Evolutionary conservation across 169 alveolate species (phyloP), one percentile per base, ranked within the genome.

Genomic region (Cystoisospora suis): DNA sequence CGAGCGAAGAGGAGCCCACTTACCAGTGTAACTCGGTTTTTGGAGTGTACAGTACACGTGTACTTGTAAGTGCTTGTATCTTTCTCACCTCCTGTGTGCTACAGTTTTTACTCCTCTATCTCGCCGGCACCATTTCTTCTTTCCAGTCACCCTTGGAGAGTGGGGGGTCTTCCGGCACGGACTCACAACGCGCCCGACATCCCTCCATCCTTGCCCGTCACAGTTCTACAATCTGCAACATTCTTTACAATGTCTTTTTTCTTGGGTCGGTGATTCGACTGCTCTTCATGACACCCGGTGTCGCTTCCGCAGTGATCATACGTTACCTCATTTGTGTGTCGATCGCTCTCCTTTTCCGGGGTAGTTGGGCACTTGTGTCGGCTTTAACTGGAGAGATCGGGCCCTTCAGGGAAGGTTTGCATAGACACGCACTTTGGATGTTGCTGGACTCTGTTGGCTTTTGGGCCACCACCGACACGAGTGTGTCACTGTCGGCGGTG

Each of bases 261-360:
- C 20, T 34, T 53, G 17, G n/a, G 58, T 72, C 56, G 47, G 38
- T 72, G 9, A 46, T 72, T 38, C 83, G 83, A 3, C 7, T 72
- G 38, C 42, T 2, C 53, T 72, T 72, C 56, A n/a, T 72, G 32
- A 38, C 83, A 0, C 83, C 83, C 9, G 15, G 45, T 17, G 20
- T 72, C 3, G 83, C 83, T 1, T 40, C 83, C 20, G 83, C 56
- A 56, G 83, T 40, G 83, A 38, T 36, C 27, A 72, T 72, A n/a
- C 83, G 83, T 9, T 40, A 40, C 56, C 23, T 32, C 34, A 27
- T 72, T 17, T 72, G 83, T 53, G 83, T 72, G 47, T 72, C 83
- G 36, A 34, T 40, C 7, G 83, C 83, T 3, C 42, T 72, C 53
- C 49, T 72, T 9, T 72, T 40, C 47, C 83, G 53, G 1, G 83